Base-by-base conservation (phyloP, 2,329 filamentous ascomycete species). In the Penicillium sclerotiorum region DNA sequence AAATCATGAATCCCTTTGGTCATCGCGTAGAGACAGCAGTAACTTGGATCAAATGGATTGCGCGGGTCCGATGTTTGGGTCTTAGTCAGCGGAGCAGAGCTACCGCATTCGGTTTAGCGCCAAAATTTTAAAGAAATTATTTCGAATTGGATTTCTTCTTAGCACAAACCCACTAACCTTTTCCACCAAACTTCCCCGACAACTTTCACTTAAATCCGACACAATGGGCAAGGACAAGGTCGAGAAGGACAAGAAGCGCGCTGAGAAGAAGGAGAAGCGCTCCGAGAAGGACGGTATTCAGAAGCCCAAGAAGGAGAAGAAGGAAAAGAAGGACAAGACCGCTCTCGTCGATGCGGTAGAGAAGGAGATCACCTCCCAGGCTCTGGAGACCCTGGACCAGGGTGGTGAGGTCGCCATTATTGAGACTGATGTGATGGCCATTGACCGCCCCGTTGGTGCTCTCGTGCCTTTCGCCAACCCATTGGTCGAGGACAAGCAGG, bases 391-490 rank as follows among this genome's bases (percentile, higher is more conserved):
- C 63, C 53, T n/a, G n/a, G n/a, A n/a, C n/a, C n/a, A n/a, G n/a
- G n/a, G n/a, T n/a, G n/a, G 56, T 27, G 41, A 32, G 59, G 58
- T 45, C 60, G 61, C 50, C 23, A 59, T 61, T 8, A 55, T 56
- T 42, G 59, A 68, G 38, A 58, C 52, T 25, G 65, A 65, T 45
- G 54, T 53, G 43, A 64, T 62, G 58, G 63, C 61, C 30, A 47
- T 62, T 44, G 65, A 66, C 48, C 67, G 67, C 49, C 73, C 74
- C 44, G 54, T 76, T 46, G 76, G 76, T 37, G 74, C 76, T 30
- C 59, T 78, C 45, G 76, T 78, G 53, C 76, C 76, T 9, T 79
- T 79, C 60, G 76, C 76, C 56, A 73, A 74, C 57, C 76, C 76
- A 45, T 60, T 79, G 60, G 75, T 74, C 5, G 76, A 79, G 56